Percentiles rank a stretch among this genome's conserved stretches.
Evolutionary conservation across 176 grass and related monocot species (phyloP).

Genomic region (Carex parvula): DNA sequence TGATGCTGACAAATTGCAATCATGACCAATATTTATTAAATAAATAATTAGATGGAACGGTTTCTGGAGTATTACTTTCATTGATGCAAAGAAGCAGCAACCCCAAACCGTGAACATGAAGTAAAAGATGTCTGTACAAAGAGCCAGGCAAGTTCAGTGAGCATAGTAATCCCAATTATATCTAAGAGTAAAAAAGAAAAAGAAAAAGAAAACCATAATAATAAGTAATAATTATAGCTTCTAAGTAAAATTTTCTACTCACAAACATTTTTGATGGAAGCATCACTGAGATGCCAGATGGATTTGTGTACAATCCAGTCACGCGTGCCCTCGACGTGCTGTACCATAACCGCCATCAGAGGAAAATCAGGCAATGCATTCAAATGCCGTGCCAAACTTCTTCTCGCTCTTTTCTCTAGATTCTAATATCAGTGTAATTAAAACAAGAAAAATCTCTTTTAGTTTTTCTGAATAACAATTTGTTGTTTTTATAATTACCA

Average conservation of each 20-base stretch:
- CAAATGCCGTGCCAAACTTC: slow-evolving; percentile 33
- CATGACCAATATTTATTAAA: neutral
- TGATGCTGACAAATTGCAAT: neutral
- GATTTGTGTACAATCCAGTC: slow-evolving; percentile 85
- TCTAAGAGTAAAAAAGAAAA: neutral
- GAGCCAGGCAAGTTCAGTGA: neutral
- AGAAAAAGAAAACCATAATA: no score
- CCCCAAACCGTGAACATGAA: slow-evolving; percentile 90
- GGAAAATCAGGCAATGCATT: slow-evolving; percentile 70
- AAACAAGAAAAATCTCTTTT: neutral
- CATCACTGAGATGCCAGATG: slow-evolving; percentile 84
- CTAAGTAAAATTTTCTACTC: slow-evolving; percentile 23
- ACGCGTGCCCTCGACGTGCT: slow-evolving; percentile 54
- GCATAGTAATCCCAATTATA: neutral
- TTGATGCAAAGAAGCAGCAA: slow-evolving; percentile 79
- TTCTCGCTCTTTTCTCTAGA: slow-evolving; percentile 7
- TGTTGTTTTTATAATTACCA: neutral
- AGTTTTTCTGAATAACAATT: neutral
- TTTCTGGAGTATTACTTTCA: slow-evolving; percentile 42
- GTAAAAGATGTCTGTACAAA: slow-evolving; percentile 59
- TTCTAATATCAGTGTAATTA: neutral
- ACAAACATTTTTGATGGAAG: slow-evolving; percentile 72
- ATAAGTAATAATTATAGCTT: neutral
- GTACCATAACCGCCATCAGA: slow-evolving; percentile 77
- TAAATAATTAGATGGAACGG: neutral